Percentiles rank a stretch among this genome's conserved stretches.
These are phyloP conservation scores for Tardiomyces blankii DNA, from an alignment of 1,139 yeast species.

Conservation along the genomic window DNA sequence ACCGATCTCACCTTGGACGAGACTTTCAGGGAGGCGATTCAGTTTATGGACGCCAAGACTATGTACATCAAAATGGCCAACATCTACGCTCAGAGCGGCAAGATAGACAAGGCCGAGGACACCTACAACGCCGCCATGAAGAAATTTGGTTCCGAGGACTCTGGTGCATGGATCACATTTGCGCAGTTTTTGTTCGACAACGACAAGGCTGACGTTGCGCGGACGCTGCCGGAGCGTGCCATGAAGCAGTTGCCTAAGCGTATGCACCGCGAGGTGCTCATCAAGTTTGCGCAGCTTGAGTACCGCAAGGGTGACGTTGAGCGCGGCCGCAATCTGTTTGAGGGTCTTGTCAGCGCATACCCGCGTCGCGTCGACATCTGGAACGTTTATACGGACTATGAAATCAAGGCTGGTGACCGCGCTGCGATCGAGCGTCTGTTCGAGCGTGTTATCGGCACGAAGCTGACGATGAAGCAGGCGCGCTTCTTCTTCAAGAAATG, in stretches of 20 bases:
- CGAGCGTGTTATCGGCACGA: slow-evolving; percentile 57
- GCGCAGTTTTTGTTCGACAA: slow-evolving; percentile 63
- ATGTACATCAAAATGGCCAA: slow-evolving; percentile 74
- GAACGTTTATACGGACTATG: slow-evolving; percentile 93
- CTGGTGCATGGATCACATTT: slow-evolving; percentile 67
- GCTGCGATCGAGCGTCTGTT: slow-evolving; percentile 64
- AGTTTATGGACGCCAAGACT: slow-evolving; percentile 77
- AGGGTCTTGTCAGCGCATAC: slow-evolving; percentile 81
- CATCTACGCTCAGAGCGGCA: slow-evolving; percentile 57
- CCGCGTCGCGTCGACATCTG: slow-evolving; percentile 90
- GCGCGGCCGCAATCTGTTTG: slow-evolving; percentile 89
- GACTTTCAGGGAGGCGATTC: slow-evolving; percentile 71
- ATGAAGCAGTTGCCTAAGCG: slow-evolving; percentile 59
- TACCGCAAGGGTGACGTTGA: slow-evolving; percentile 81
- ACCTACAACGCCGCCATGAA: slow-evolving; percentile 58
- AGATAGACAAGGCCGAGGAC: slow-evolving; percentile 55
- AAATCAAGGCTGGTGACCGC: slow-evolving; percentile 54
- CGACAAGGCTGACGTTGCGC: slow-evolving; percentile 39
- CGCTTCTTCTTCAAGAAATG: slow-evolving; percentile 91
- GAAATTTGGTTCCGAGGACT: slow-evolving; percentile 58
- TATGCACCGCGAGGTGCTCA: slow-evolving; percentile 69
- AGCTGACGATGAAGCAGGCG: slow-evolving; percentile 82
- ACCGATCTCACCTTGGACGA: slow-evolving; percentile 71
- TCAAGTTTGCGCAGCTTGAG: slow-evolving; percentile 84
- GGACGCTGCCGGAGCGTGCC: slow-evolving; percentile 60